Base-by-base conservation (phyloP, 2,329 filamentous ascomycete genomes). In the Fusarium hostae region DNA sequence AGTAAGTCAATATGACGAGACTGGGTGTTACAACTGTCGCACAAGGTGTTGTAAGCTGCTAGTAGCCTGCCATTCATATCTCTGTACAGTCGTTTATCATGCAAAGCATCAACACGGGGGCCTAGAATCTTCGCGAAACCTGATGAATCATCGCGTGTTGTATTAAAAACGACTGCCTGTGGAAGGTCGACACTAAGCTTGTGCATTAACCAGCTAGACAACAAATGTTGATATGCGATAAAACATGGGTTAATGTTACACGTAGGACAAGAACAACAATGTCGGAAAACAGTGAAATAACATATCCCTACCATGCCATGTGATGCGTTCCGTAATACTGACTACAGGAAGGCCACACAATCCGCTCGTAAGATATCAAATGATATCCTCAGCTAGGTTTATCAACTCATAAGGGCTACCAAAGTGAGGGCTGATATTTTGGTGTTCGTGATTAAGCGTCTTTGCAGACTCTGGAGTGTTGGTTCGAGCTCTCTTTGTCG, bases 391-490 rank as follows among this genome's bases (percentile, higher is more conserved):
- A 24, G 37, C 34, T 22, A 55, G 28, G 20, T 48, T 59, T 10
- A 59, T 58, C 18, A 69, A 63, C 18, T 48, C 51, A 30, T 76
- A 71, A 6, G 78, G 63, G 11, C 70, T 68, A 9, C 78, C 76
- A 50, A 71, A 52, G 18, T 68, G 67, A 16, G 79, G 70, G 45
- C 75, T 80, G 9, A 60, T 68, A 13, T 80, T 79, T 16, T 80
- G 80, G 37, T 82, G 81, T 66, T 86, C 84, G 44, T 86, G 82
- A 52, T 86, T 86, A 20, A 86, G 82, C 12, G 76, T 82, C 68
- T 82, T 85, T n/a, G 79, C 75, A 39, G 85, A 83, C 5, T 34
- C 52, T 57, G 73, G 68, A 28, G 61, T 68, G 24, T 60, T 84
- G 55, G 83, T 80, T 16, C 85, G 82, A 60, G 78, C 77, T 37